Evolutionary conservation across 192 early-diverging fungal species (phyloP), one percentile per base, ranked within the genome.

Genomic region (Podila epicladia): DNA sequence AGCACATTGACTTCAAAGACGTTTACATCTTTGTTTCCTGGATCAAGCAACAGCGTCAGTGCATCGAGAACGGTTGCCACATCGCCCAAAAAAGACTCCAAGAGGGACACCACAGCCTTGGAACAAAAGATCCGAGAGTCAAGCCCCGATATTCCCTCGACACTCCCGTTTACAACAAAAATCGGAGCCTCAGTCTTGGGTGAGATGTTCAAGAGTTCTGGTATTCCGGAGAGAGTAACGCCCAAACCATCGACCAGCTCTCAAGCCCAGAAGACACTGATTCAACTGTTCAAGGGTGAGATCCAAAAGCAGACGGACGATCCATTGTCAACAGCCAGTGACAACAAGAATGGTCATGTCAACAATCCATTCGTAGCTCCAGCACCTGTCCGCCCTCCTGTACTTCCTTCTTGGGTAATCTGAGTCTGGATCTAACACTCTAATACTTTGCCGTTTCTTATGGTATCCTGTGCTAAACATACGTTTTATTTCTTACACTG

Each of bases 331-430:
- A 51, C 26, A 17, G 5, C 35, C 28, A 33, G 3, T 3, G 22
- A 5, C 0, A 49, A 1, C 20, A 31, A 38, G 15, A 5, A 51
- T 0, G 19, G 2, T 8, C 45, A 17, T 33, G 37, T 17, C 29
- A 32, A 20, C 22, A 72, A 72, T 28, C 69, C 69, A 8, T 74
- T 74, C 29, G 29, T 67, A 9, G 65, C 38, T 12, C 73, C 73
- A 13, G 62, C 55, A 5, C 41, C 74, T 48, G 33, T 58, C n/a
- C 59, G 38, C 9, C 33, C 33, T 12, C 49, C 35, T 3, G 9
- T 31, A 5, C 9, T 35, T 5, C 48, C 67, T 20, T 24, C 62
- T 5, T 65, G 62, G 67, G 74, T 76, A 70, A 65, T 32, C 8
- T 9, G 4, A 9, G 53, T n/a, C n/a, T n/a, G n/a, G n/a, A n/a